These are phyloP conservation scores for Candida hungchunana DNA, from an alignment of 805 yeast species.

Conservation along the genomic window DNA sequence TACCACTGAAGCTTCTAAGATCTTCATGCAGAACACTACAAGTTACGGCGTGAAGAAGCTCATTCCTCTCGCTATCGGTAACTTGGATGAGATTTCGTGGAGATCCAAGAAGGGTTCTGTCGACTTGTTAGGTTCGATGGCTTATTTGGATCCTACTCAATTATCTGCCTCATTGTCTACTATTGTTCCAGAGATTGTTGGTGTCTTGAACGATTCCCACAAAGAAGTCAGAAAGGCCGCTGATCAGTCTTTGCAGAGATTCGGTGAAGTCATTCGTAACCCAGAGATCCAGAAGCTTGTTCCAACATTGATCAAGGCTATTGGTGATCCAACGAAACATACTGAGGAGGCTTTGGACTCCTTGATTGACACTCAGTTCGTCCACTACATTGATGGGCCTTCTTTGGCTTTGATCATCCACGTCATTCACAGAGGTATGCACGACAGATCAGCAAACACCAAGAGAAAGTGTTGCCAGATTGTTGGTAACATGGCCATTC, in stretches of 20 bases:
- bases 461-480: constrained; percentile 95
- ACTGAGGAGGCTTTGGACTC: constrained; percentile 87
- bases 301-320: constrained; percentile 82
- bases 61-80: constrained; percentile 85
- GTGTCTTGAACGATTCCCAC: constrained; percentile 90
- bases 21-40: constrained; percentile 87
- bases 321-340: constrained; percentile 90
- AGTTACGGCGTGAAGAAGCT: constrained; percentile 86
- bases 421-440: constrained; percentile 93
- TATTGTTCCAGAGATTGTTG: constrained; percentile 94
- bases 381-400: constrained; percentile 97
- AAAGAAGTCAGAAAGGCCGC: constrained; percentile 97
- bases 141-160: constrained; percentile 92
- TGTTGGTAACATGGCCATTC: constrained; percentile 97
- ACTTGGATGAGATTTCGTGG: constrained; percentile 89
- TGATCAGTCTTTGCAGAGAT: constrained; percentile 77
- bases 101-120: constrained; percentile 96
- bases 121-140: constrained; percentile 95
- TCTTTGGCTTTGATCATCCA: constrained; percentile 92
- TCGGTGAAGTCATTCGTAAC: constrained; percentile 95
- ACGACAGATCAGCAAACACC: constrained; percentile 87
- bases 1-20: constrained; percentile 79
- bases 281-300: constrained; percentile 95
- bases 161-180: constrained; percentile 82
- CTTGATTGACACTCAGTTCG: constrained; percentile 85